These are phyloP conservation scores for Kuraishia piskuri DNA, from an alignment of 805 yeast genomes.

Conservation along the genomic window DNA sequence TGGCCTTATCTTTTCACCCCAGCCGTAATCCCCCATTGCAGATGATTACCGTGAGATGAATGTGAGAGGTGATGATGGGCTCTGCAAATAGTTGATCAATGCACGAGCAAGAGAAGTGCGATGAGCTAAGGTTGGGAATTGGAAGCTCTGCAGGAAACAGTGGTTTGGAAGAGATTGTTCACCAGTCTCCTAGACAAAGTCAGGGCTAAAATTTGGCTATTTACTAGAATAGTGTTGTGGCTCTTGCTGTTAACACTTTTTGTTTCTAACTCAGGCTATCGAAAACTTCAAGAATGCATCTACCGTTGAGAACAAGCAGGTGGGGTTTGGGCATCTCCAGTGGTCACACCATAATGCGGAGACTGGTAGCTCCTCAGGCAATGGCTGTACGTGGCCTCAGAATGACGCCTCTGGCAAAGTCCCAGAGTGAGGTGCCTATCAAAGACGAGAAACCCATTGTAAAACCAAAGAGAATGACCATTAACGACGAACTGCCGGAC, in stretches of 20 bases:
- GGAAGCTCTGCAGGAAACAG: not conserved
- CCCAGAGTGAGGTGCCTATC: not conserved
- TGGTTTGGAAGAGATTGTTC: too few species aligned
- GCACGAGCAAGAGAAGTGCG: not conserved
- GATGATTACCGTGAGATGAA: too few species aligned
- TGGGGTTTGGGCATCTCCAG: not conserved
- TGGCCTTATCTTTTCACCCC: too few species aligned
- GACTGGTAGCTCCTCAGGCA: not conserved
- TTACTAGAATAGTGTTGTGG: too few species aligned
- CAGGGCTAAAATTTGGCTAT: too few species aligned
- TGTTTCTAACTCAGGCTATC: too few species aligned
- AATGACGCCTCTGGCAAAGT: not conserved
- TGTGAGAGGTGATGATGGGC: too few species aligned
- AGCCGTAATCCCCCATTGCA: too few species aligned
- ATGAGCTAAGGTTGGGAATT: not conserved
- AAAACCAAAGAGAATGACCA: constrained; percentile 32
- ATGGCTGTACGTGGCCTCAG: not conserved
- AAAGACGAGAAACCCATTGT: not conserved
- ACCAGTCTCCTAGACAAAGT: too few species aligned
- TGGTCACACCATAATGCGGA: not conserved
- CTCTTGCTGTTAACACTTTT: too few species aligned
- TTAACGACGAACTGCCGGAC: constrained; percentile 79
- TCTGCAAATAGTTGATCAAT: not conserved
- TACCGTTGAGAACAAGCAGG: not conserved
- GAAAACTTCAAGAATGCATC: not conserved